Conservation (phyloP, 2,329 filamentous ascomycete species). For the Amauroascus niger region DNA sequence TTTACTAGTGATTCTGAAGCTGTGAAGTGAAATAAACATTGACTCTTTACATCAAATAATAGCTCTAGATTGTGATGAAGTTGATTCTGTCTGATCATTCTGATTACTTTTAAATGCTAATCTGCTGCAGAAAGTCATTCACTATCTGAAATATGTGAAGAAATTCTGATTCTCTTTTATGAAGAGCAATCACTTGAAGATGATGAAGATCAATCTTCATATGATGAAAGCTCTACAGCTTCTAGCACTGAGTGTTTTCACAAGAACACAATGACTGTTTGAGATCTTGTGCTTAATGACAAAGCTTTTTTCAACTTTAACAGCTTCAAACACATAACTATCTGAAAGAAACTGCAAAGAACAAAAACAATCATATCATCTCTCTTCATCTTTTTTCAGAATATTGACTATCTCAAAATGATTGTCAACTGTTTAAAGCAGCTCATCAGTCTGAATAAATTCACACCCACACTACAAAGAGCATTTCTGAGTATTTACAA, state of each 20-base stretch:
- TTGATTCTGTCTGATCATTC: slow-evolving; percentile 19
- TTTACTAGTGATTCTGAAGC: slow-evolving; percentile 26
- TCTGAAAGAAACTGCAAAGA: slow-evolving; percentile 24
- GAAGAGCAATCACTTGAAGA: slow-evolving; percentile 20
- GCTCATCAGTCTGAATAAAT: neutral
- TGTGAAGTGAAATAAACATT: slow-evolving; percentile 27
- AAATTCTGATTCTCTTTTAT: slow-evolving; percentile 29
- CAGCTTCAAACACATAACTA: slow-evolving; percentile 22
- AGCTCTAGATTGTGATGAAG: slow-evolving; percentile 25
- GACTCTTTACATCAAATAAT: slow-evolving; percentile 24
- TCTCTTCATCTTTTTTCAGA: slow-evolving; percentile 32
- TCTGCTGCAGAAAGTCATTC: slow-evolving; percentile 24
- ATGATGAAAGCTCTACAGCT: slow-evolving; percentile 29
- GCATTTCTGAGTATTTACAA: neutral
- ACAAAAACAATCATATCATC: slow-evolving; percentile 27
- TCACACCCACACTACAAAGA: neutral
- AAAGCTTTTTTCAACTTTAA: slow-evolving; percentile 29
- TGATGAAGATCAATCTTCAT: slow-evolving; percentile 24
- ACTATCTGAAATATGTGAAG: slow-evolving; percentile 27
- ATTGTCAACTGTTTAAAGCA: neutral
- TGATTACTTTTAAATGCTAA: slow-evolving; percentile 9
- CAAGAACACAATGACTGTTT: neutral
- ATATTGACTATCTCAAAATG: slow-evolving; percentile 13
- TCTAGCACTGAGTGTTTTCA: slow-evolving; percentile 19
- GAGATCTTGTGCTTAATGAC: slow-evolving; percentile 23